Conservation (phyloP, 768 basidiomycete genomes). For the Boletellus emodensis region DNA sequence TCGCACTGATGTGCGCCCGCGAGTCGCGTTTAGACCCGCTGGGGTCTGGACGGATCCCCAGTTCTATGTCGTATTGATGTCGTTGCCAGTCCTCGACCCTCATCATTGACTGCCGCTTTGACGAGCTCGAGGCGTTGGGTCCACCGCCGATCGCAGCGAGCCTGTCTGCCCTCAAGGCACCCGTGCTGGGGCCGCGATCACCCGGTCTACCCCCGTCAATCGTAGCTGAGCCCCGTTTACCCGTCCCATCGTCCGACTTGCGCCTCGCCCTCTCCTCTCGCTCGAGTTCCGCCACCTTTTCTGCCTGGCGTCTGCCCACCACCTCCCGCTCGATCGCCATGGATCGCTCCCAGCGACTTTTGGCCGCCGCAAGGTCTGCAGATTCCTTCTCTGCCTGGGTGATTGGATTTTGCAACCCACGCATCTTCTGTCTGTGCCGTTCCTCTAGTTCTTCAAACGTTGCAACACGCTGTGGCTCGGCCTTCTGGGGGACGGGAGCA, state of each 20-base stretch:
- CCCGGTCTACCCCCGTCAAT: conserved; percentile 33
- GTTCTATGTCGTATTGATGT: conserved; percentile 52
- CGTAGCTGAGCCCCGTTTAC: conserved; percentile 32
- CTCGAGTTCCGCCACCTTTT: conserved; percentile 50
- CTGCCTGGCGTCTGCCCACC: conserved; percentile 67
- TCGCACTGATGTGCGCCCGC: conserved; percentile 14
- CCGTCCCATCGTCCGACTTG: conserved; percentile 40
- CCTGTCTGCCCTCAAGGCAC: conserved; percentile 53
- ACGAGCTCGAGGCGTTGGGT: conserved; percentile 33
- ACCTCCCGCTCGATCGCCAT: conserved; percentile 71
- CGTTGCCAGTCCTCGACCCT: conserved; percentile 87
- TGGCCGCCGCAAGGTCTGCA: conserved; percentile 71
- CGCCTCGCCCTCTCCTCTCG: conserved; percentile 49
- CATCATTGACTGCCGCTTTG: conserved; percentile 66
- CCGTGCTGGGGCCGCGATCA: conserved; percentile 34
- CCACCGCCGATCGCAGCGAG: conserved; percentile 42
- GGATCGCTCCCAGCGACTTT: conserved; percentile 77
- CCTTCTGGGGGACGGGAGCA: conserved; percentile 45
- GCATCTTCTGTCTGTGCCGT: conserved; percentile 81
- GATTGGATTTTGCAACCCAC: conserved; percentile 76
- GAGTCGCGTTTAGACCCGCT: conserved; percentile 23
- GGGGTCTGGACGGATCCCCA: conserved; percentile 28
- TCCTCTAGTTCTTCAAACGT: conserved; percentile 88
- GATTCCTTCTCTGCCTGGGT: conserved; percentile 78
- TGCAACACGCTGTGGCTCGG: conserved; percentile 51